Evolutionary conservation across 495 filamentous ascomycete genomes (phyloP).

Genomic region (Lindgomyces ingoldianus): DNA sequence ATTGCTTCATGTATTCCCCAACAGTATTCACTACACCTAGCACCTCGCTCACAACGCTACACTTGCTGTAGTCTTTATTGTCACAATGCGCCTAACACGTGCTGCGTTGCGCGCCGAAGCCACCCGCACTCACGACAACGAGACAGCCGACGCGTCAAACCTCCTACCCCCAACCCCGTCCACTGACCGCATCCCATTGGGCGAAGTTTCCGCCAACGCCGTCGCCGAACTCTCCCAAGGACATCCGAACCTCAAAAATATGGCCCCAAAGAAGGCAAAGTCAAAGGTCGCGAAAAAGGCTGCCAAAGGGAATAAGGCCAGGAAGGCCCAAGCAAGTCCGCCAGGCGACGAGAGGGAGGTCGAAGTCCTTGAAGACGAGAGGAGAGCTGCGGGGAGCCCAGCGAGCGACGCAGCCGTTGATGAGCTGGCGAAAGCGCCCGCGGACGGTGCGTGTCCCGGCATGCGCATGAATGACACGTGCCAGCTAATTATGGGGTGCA

Average conservation of each 20-base stretch:
- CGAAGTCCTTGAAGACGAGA: constrained; percentile 33
- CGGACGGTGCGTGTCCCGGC: constrained; percentile 19
- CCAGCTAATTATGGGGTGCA: constrained; percentile 24
- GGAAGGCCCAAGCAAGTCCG: constrained; percentile 16
- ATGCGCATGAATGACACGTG: constrained; percentile 2
- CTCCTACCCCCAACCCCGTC: constrained; percentile 1
- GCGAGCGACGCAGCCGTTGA: constrained; percentile 31
- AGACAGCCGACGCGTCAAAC: constrained; percentile 28
- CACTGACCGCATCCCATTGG: constrained; percentile 35
- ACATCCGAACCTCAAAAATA: constrained; percentile 18
- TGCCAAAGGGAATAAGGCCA: constrained; percentile 30
- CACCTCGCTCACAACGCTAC: background rate
- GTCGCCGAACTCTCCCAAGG: constrained; percentile 2
- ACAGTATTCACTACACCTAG: background rate
- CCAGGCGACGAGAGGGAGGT: constrained; percentile 17
- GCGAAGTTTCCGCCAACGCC: constrained; percentile 35
- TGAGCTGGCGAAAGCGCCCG: constrained; percentile 23
- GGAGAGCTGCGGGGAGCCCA: constrained; percentile 30
- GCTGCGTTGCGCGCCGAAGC: constrained; percentile 35
- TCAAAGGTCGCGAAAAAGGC: constrained; percentile 30
- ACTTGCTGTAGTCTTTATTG: background rate
- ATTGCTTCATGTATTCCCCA: background rate
- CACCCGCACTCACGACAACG: constrained; percentile 2
- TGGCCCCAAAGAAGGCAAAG: constrained; percentile 32
- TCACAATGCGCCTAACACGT: constrained; percentile 37